Evolutionary conservation across 345 rosid species (phyloP), one percentile per base, ranked within the genome.

Genomic region (Carallia pectinifolia): DNA sequence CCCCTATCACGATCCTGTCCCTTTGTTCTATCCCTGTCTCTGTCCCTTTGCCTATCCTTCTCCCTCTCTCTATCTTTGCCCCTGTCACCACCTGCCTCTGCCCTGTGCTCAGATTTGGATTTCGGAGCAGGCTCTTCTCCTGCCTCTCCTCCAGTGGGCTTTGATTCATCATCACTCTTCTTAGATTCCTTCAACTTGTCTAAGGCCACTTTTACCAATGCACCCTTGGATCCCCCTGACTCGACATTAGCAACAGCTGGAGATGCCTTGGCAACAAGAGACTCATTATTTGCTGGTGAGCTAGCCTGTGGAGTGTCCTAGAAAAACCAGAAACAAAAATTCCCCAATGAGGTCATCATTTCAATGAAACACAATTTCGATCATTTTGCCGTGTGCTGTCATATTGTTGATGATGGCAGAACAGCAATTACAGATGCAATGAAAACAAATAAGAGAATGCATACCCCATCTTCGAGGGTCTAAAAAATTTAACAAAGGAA

Each of bases 1-100:
- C 86, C 85, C 77, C 96, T 86, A 48, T 90, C 90, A 63, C 86
- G 84, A 69, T 87, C 88, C 60, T 79, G 67, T 44, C 40, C 64
- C 80, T 74, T 92, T 54, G 76, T 81, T 79, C 93, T 86, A 34
- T 68, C 89, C 56, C 68, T 70, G 17, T 48, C 48, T 30, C 53
- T 44, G 3, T 88, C 91, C 80, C 88, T 83, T 13, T 82, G 94
- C 67, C 83, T 76, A 0, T 84, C 88, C 64, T 82, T 74, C 1
- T 78, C 87, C 67, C 79, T 85, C 18, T 92, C 98, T 77, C 92
- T 81, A 19, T 90, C 98, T 81, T 76, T 87, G 84, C 81, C 83
- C 77, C 81, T 85, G 40, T 84, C 94, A 15, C 84, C 77, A n/a
- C 74, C 70, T 47, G 81, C 85, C 67, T 81, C 88, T 68, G 74